Percentiles rank a stretch among this genome's conserved stretches.
Conservation (phyloP, 202 grass and related monocot genomes). For the Bolboschoenoplectus hybrid region DNA sequence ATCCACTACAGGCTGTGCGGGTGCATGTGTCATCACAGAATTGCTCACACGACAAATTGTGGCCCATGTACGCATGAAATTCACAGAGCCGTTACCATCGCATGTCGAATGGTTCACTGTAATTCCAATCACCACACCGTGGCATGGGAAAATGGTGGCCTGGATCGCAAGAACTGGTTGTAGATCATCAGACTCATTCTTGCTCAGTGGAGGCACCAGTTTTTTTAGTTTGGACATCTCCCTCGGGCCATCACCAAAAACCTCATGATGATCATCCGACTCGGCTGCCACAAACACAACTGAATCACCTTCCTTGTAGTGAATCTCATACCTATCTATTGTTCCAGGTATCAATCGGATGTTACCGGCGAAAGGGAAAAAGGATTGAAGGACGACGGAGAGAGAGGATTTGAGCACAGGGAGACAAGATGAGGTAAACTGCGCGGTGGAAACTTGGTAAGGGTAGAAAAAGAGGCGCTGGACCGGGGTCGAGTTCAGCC, state of each 20-base stretch:
- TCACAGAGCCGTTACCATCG: conserved; percentile 36
- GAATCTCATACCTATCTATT: conserved; percentile 39
- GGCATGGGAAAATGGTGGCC: conserved; percentile 35
- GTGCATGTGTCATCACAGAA: neutral
- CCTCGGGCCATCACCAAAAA: conserved; percentile 26
- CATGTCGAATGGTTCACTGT: conserved; percentile 40
- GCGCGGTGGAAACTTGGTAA: conserved; percentile 8
- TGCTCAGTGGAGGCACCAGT: conserved; percentile 17
- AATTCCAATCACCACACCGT: conserved; percentile 42
- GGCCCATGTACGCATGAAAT: conserved; percentile 43
- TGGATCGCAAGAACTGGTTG: conserved; percentile 26
- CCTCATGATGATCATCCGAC: conserved; percentile 15
- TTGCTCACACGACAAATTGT: neutral
- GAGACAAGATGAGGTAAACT: conserved; percentile 26
- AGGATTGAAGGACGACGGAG: conserved; percentile 30
- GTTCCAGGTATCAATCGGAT: conserved; percentile 16
- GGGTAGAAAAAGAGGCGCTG: conserved; percentile 51
- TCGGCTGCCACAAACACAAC: conserved; percentile 46
- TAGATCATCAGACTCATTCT: neutral
- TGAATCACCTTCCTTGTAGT: conserved; percentile 38
- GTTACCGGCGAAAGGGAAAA: conserved; percentile 41
- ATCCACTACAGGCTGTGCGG: conserved; percentile 26
- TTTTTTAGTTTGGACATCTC: conserved; percentile 27
- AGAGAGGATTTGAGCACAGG: conserved; percentile 43
- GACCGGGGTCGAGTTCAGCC: conserved; percentile 29